A percentile compares a stretch with the other conserved stretches of the same genome.
phyloP scores from a whole-genome alignment of 208 protist genomes.

The Wallacemonas sp. region DNA sequence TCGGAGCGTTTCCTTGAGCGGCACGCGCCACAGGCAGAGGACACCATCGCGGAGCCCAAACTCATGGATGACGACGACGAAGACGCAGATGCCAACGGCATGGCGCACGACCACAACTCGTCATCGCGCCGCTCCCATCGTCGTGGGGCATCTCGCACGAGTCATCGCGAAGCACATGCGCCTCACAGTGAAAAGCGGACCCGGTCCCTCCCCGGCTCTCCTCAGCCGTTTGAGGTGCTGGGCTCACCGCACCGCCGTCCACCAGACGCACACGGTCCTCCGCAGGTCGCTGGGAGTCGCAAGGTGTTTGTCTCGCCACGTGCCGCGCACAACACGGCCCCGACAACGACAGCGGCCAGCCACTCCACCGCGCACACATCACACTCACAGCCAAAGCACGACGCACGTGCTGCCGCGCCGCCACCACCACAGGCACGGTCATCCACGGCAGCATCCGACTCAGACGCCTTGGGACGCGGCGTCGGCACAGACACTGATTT shows the following conservation, averaged over 20 bases:
- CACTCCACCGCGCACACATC: too few species aligned
- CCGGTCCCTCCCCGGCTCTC: background rate
- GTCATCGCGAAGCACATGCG: background rate
- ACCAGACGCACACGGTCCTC: slow-evolving; percentile 17
- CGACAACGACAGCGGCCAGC: background rate
- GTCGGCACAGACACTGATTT: too few species aligned
- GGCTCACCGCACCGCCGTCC: background rate
- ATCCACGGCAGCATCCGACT: background rate
- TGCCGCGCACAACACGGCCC: background rate
- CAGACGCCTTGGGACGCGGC: background rate
- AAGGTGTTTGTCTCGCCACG: slow-evolving; percentile 33
- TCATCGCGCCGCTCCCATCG: slow-evolving; percentile 4
- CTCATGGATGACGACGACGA: slow-evolving; percentile 14
- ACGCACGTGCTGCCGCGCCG: too few species aligned
- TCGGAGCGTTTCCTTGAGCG: slow-evolving; percentile 1
- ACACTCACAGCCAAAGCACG: too few species aligned
- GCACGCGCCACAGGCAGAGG: background rate
- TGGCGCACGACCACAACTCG: background rate
- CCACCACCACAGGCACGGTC: too few species aligned
- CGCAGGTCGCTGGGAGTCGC: slow-evolving; percentile 21
- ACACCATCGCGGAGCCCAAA: slow-evolving; percentile 10
- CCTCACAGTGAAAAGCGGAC: background rate
- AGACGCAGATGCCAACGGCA: background rate
- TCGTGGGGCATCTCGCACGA: background rate
- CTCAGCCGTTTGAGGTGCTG: slow-evolving; percentile 8